Evolutionary conservation across 495 filamentous ascomycete genomes (phyloP).

Genomic region (Immersiella caudata): DNA sequence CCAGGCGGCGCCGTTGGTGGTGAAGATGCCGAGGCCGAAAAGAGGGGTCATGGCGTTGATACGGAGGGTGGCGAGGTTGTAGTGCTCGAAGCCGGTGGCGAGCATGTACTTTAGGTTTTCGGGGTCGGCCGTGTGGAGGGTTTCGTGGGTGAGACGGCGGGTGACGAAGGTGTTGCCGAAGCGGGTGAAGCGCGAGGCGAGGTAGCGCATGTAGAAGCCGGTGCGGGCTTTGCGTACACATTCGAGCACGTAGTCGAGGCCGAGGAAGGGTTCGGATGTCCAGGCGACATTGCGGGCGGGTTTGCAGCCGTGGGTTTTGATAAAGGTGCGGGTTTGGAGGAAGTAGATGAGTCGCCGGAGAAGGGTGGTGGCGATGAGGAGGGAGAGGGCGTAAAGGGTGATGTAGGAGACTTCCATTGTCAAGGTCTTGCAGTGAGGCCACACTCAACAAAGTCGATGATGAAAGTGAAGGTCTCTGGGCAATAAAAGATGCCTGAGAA

Average conservation of each 20-base stretch:
- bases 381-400: constrained; percentile 1
- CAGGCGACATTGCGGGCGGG: constrained; percentile 18
- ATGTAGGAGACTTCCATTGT: not conserved
- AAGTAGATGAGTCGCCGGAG: not conserved
- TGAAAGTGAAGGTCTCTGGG: too few species aligned
- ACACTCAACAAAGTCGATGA: too few species aligned
- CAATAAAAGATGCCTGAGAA: too few species aligned
- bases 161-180: constrained; percentile 37
- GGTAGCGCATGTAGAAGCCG: constrained; percentile 33
- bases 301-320: constrained; percentile 16
- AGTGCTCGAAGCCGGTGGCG: constrained; percentile 69
- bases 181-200: constrained; percentile 27
- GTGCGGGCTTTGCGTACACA: constrained; percentile 29
- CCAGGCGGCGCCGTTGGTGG: constrained; percentile 47
- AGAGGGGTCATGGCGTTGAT: constrained; percentile 40
- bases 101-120: constrained; percentile 71
- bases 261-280: constrained; percentile 36
- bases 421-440: too few species aligned
- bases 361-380: not conserved
- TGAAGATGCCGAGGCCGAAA: constrained; percentile 53
- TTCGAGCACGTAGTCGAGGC: constrained; percentile 35
- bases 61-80: constrained; percentile 44
- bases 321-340: not conserved
- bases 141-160: constrained; percentile 33
- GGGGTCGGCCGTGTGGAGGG: constrained; percentile 64